Percentiles rank a stretch among this genome's conserved stretches.
These are phyloP conservation scores for Torulaspora pretoriensis DNA, from an alignment of 1,139 yeast genomes.

Conservation along the genomic window DNA sequence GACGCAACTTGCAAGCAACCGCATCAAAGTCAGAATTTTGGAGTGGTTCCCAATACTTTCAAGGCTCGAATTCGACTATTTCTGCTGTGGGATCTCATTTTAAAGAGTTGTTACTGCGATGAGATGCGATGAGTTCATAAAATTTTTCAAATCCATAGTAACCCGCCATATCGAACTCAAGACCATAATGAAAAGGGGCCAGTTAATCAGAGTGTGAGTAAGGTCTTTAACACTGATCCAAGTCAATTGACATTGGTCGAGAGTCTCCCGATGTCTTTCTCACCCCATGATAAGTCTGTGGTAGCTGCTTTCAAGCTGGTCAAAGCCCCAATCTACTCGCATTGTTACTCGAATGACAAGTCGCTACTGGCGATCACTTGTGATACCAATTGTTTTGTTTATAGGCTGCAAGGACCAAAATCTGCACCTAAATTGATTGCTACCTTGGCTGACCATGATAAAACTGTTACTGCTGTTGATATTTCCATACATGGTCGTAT, in stretches of 20 bases:
- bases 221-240: not conserved
- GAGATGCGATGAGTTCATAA: slow-evolving; percentile 16
- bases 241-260: slow-evolving; percentile 28
- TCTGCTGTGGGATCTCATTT: not conserved
- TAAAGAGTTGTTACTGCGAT: slow-evolving; percentile 13
- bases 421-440: slow-evolving; percentile 46
- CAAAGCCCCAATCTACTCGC: slow-evolving; percentile 84
- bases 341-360: slow-evolving; percentile 73
- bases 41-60: not conserved
- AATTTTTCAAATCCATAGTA: slow-evolving; percentile 7
- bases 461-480: slow-evolving; percentile 91
- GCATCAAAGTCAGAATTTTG: slow-evolving; percentile 20
- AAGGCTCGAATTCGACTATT: not conserved
- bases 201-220: not conserved
- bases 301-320: slow-evolving; percentile 57
- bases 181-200: slow-evolving; percentile 9
- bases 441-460: slow-evolving; percentile 79
- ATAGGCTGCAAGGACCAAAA: slow-evolving; percentile 51
- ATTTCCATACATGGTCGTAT: slow-evolving; percentile 84
- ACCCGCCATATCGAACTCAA: slow-evolving; percentile 2
- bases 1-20: slow-evolving; percentile 31
- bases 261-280: slow-evolving; percentile 37
- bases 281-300: slow-evolving; percentile 25
- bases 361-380: slow-evolving; percentile 75
- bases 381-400: slow-evolving; percentile 70